phyloP scores from a whole-genome alignment of 768 basidiomycete genomes.

The Lactarius sp. region DNA sequence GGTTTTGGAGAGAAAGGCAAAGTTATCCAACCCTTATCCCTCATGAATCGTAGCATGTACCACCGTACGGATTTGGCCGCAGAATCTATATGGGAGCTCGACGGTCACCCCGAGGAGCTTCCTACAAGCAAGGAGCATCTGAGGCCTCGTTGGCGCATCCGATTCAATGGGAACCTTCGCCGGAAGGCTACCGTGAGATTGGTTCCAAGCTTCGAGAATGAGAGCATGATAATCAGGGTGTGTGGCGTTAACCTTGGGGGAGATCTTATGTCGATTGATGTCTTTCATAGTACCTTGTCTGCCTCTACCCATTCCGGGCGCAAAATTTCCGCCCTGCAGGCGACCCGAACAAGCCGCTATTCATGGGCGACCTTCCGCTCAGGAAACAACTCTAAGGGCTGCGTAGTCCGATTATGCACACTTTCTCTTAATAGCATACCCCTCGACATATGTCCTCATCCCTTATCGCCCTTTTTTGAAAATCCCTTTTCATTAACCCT shows the following conservation, averaged over 20 bases:
- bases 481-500: too few relatives aligned
- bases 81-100: constrained; percentile 6
- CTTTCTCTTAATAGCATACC: too few relatives aligned
- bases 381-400: neutral
- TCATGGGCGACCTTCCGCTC: constrained; percentile 10
- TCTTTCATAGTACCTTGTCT: neutral
- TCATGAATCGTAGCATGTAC: constrained; percentile 1
- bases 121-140: neutral
- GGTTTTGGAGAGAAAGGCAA: constrained; percentile 15
- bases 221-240: constrained; percentile 8
- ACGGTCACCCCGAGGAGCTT: neutral
- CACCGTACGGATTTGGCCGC: constrained; percentile 6
- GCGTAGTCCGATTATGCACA: too few relatives aligned
- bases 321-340: neutral
- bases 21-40: neutral
- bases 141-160: constrained; percentile 9
- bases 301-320: constrained; percentile 9
- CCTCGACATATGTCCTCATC: too few relatives aligned
- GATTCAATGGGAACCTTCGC: constrained; percentile 6
- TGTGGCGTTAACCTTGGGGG: neutral
- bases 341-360: neutral
- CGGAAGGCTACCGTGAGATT: neutral
- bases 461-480: too few relatives aligned
- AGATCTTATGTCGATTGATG: neutral
- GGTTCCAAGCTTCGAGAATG: neutral